Conservation (phyloP, 768 basidiomycete species). For the Boletus coccyginus region DNA sequence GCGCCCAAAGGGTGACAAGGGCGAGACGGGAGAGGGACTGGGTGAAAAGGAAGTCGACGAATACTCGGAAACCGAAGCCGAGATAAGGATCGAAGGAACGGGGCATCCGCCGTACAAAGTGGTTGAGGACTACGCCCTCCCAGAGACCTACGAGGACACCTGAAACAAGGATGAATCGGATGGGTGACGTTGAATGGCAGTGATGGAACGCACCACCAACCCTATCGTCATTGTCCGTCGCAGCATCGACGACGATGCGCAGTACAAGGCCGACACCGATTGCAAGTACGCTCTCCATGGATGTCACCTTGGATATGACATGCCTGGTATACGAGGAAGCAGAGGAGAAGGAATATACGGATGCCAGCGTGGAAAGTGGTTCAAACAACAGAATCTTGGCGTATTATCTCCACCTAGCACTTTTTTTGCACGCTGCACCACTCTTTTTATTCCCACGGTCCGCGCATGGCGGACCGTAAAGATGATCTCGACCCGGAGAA, state of each 20-base stretch:
- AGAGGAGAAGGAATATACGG: constrained; percentile 28
- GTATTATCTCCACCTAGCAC: neutral
- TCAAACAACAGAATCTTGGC: too few species aligned
- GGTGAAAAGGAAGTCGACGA: constrained; percentile 68
- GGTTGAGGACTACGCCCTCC: constrained; percentile 74
- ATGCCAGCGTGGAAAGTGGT: constrained; percentile 24
- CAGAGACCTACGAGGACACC: constrained; percentile 72
- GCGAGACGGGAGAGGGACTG: constrained; percentile 46
- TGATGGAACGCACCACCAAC: constrained; percentile 26
- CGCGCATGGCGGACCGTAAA: too few species aligned
- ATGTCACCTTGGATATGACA: constrained; percentile 28
- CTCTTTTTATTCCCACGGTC: too few species aligned
- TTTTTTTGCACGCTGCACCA: neutral
- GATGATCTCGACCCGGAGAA: too few species aligned
- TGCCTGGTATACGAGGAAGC: constrained; percentile 27
- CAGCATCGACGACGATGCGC: constrained; percentile 57
- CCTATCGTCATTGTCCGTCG: constrained; percentile 34
- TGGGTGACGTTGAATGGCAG: neutral
- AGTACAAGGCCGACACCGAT: constrained; percentile 65
- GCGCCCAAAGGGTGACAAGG: constrained; percentile 53
- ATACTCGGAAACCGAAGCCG: constrained; percentile 64
- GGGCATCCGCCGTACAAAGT: constrained; percentile 68
- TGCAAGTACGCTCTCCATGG: constrained; percentile 70
- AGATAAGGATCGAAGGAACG: constrained; percentile 67
- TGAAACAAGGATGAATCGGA: constrained; percentile 16